These are phyloP conservation scores for Xylaria hypoxylon DNA, from an alignment of 2,329 filamentous ascomycete species.

Conservation along the genomic window DNA sequence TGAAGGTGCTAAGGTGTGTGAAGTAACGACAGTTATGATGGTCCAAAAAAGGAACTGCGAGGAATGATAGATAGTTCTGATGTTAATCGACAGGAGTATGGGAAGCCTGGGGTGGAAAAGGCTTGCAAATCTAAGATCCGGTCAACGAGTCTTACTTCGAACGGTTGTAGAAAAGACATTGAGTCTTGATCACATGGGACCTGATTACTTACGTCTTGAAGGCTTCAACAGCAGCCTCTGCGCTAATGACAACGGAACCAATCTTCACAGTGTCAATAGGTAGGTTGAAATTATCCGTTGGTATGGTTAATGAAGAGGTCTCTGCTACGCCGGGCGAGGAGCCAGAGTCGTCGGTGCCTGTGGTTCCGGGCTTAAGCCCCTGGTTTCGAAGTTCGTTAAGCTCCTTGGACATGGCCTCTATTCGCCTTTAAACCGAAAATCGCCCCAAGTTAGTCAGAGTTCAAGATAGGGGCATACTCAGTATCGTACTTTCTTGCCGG, in stretches of 20 bases:
- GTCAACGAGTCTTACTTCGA: conserved; percentile 1
- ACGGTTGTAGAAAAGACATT: not conserved
- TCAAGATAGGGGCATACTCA: not conserved
- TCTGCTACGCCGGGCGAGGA: conserved; percentile 40
- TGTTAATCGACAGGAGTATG: conserved; percentile 47
- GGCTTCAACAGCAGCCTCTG: conserved; percentile 39
- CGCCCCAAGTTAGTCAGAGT: conserved; percentile 10
- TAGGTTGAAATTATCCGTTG: conserved; percentile 44
- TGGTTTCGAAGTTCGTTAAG: conserved; percentile 49
- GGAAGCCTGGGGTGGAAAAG: conserved; percentile 47
- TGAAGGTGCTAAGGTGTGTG: conserved; percentile 36
- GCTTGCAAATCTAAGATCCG: conserved; percentile 42
- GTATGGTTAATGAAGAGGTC: conserved; percentile 31
- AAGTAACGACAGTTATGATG: conserved; percentile 44
- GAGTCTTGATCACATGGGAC: not conserved
- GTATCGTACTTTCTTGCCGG: conserved; percentile 49
- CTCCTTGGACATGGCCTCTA: conserved; percentile 51
- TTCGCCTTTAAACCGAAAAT: conserved; percentile 40
- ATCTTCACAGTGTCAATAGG: conserved; percentile 42
- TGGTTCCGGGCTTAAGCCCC: conserved; percentile 34
- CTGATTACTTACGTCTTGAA: conserved; percentile 44
- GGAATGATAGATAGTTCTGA: conserved; percentile 44
- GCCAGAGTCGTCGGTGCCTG: conserved; percentile 43
- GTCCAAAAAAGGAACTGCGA: conserved; percentile 51
- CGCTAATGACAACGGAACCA: conserved; percentile 36